These are phyloP conservation scores for Panicum miliaceum DNA, from an alignment of 176 grass and related monocot genomes.

Conservation along the genomic window DNA sequence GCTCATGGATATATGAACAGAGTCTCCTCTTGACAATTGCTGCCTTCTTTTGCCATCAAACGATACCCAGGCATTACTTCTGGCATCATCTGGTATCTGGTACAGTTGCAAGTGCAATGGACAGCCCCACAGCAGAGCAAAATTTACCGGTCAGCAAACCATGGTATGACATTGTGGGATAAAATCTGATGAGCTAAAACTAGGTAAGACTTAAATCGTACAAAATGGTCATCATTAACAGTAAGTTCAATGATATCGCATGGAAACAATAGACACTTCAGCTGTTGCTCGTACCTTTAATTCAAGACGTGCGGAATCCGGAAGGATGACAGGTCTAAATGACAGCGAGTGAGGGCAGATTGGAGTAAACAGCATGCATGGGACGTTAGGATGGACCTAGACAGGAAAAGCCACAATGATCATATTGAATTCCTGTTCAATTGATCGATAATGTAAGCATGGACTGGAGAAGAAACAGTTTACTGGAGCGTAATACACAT, in stretches of 20 bases:
- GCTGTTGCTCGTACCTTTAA: constrained; percentile 66
- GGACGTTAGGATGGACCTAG: constrained; percentile 96
- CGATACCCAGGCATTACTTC: constrained; percentile 92
- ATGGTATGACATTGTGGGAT: background rate
- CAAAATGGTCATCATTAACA: background rate
- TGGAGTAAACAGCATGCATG: constrained; percentile 98
- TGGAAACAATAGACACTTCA: constrained; percentile 9
- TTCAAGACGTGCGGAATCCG: constrained; percentile 87
- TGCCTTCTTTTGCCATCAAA: constrained; percentile 94
- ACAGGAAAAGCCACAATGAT: constrained; percentile 41
- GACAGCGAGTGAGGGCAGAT: constrained; percentile 96
- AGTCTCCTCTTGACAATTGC: constrained; percentile 88
- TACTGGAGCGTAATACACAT: background rate
- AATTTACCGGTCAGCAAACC: constrained; percentile 18
- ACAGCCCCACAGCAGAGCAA: background rate
- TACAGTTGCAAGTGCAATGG: constrained; percentile 23
- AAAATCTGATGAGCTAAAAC: background rate
- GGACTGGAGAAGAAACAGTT: constrained; percentile 1
- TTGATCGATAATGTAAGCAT: background rate
- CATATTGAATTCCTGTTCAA: background rate
- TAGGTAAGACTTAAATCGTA: background rate
- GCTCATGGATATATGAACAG: constrained; percentile 87
- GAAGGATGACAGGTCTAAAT: constrained; percentile 97
- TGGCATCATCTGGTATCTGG: constrained; percentile 88
- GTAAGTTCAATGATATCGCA: background rate